These are phyloP conservation scores for Urtica urens DNA, from an alignment of 306 rosid genomes.

Conservation along the genomic window DNA sequence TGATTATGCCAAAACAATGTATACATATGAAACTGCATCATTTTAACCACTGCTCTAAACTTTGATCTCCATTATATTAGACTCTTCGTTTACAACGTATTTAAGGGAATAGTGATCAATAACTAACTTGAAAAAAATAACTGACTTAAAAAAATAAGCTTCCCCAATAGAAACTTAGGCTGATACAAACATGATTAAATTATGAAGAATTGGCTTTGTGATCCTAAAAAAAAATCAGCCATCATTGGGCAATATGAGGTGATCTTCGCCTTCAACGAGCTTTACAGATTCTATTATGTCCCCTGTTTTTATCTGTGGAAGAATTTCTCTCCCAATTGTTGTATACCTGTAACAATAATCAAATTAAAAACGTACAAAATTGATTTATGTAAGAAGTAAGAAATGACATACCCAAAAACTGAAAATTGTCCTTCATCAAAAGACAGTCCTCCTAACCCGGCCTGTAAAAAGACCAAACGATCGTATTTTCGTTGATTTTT, in stretches of 20 bases:
- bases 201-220: conserved; percentile 31
- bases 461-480: conserved; percentile 25
- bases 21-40: too few species aligned
- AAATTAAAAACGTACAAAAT: too few species aligned
- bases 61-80: too few species aligned
- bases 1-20: too few species aligned
- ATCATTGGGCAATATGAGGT: conserved; percentile 56
- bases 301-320: conserved; percentile 79
- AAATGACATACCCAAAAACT: conserved; percentile 60
- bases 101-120: too few species aligned
- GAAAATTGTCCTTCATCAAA: conserved; percentile 97
- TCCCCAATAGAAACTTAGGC: conserved; percentile 25
- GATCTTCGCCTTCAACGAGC: conserved; percentile 75
- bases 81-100: too few species aligned
- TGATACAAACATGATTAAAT: conserved; percentile 7
- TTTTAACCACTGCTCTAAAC: too few species aligned
- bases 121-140: too few species aligned
- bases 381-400: conserved; percentile 1
- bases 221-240: conserved; percentile 22
- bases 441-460: conserved; percentile 98
- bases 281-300: conserved; percentile 64
- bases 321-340: conserved; percentile 73
- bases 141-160: conserved; percentile 41
- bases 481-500: neutral
- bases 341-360: conserved; percentile 83